phyloP scores from a whole-genome alignment of 1,284 basidiomycete genomes.

The Cystobasidium sp. region DNA sequence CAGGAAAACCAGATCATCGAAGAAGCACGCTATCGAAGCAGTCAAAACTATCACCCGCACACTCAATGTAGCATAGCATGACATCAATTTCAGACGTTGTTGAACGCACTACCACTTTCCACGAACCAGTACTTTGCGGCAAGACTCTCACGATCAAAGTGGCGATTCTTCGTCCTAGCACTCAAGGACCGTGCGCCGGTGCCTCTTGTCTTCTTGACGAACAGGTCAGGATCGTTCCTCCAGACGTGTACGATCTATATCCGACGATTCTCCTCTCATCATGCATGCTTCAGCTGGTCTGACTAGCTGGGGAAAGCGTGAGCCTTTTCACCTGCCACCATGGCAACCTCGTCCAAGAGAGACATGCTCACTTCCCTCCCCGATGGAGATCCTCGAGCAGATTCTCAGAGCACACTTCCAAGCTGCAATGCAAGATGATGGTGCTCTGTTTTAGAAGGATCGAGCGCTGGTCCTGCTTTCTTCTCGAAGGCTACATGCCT shows the following conservation, averaged over 20 bases:
- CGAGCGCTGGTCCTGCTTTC: conserved; percentile 7
- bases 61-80: conserved; percentile 10
- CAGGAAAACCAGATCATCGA: background rate
- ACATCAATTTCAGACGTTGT: background rate
- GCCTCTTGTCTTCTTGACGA: background rate
- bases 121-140: too few relatives aligned
- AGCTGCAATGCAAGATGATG: conserved; percentile 8
- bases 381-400: conserved; percentile 22
- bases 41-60: background rate
- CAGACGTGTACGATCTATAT: too few relatives aligned
- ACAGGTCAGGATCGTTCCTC: background rate
- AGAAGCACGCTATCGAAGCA: background rate
- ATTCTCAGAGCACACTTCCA: background rate
- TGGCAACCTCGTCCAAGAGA: too few relatives aligned
- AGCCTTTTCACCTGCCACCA: too few relatives aligned
- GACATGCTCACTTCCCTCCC: conserved; percentile 4
- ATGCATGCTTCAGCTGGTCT: too few relatives aligned
- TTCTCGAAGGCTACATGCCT: conserved; percentile 4
- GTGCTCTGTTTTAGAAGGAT: background rate
- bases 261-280: too few relatives aligned
- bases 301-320: too few relatives aligned
- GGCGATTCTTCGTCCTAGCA: too few relatives aligned
- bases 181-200: too few relatives aligned
- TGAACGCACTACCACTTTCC: background rate
- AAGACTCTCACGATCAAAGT: too few relatives aligned